These are phyloP conservation scores for Amaranthus cruentus DNA, from an alignment of 148 eudicot species.

Conservation along the genomic window DNA sequence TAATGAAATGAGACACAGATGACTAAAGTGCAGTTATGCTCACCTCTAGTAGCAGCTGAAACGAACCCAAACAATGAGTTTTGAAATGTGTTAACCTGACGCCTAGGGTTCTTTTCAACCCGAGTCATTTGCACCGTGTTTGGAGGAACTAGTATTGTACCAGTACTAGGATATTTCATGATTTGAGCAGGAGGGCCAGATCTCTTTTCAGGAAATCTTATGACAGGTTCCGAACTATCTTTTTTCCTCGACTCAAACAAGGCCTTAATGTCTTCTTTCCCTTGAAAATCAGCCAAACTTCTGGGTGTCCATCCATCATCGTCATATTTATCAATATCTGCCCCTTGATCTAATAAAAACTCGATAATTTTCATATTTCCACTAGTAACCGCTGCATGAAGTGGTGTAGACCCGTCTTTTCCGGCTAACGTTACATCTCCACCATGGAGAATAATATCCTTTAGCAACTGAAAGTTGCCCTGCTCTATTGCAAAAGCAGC, in stretches of 20 bases:
- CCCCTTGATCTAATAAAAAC: conserved; percentile 57
- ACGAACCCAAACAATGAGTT: conserved; percentile 71
- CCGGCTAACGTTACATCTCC: conserved; percentile 48
- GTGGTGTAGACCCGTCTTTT: conserved; percentile 54
- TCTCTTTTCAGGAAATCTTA: conserved; percentile 15
- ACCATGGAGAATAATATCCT: conserved; percentile 45
- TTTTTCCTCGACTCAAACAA: conserved; percentile 35
- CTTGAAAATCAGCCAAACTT: conserved; percentile 58
- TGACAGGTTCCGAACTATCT: conserved; percentile 11
- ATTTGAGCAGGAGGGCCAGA: conserved; percentile 28
- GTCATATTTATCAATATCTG: conserved; percentile 55
- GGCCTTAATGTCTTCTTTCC: conserved; percentile 55
- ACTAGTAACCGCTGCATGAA: conserved; percentile 53
- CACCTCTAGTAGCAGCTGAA: conserved; percentile 52
- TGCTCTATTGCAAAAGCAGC: conserved; percentile 58
- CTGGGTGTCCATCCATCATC: conserved; percentile 65
- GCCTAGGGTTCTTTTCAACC: conserved; percentile 27
- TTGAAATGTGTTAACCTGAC: conserved; percentile 36
- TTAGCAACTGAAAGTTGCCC: conserved; percentile 46
- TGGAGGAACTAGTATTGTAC: conserved; percentile 30
- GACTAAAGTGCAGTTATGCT: conserved; percentile 2
- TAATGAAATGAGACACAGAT: background rate
- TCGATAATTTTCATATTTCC: conserved; percentile 50
- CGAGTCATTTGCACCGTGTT: conserved; percentile 14
- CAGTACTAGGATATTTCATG: conserved; percentile 43